Conservation (phyloP, 139 green algal genomes). For the Desmodesmus armatus region DNA sequence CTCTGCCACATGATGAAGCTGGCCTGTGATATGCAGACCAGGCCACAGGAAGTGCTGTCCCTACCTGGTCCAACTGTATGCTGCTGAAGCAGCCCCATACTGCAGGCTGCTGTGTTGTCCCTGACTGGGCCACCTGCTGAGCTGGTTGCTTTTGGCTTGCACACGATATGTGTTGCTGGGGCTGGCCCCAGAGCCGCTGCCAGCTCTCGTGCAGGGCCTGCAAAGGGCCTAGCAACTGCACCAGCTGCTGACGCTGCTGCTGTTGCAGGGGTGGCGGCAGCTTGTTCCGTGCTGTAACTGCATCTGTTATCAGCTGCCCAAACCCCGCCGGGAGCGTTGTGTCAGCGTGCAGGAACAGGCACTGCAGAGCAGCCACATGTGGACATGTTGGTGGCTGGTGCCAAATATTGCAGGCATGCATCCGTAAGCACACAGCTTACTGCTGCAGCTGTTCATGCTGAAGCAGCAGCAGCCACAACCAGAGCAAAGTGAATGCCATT, state of each 20-base stretch:
- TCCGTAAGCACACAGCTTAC: too few relatives aligned
- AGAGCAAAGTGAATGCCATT: too few relatives aligned
- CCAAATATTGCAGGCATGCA: too few relatives aligned
- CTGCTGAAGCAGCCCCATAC: constrained; percentile 76
- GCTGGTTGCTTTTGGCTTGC: too few relatives aligned
- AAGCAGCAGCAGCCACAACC: too few relatives aligned
- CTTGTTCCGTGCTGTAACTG: constrained; percentile 8
- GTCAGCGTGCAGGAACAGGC: constrained; percentile 82
- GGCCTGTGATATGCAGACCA: too few relatives aligned
- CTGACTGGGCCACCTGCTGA: too few relatives aligned
- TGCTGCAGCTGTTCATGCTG: too few relatives aligned
- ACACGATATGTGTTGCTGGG: neutral
- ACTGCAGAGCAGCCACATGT: constrained; percentile 47
- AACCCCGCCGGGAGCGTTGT: constrained; percentile 60
- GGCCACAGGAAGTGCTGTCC: too few relatives aligned
- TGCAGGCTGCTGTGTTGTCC: too few relatives aligned
- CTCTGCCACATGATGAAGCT: too few relatives aligned
- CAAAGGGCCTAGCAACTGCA: neutral
- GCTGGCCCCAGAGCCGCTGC: neutral
- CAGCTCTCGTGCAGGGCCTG: neutral
- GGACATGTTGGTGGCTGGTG: too few relatives aligned
- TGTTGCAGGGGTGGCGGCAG: constrained; percentile 24
- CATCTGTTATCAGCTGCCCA: constrained; percentile 26
- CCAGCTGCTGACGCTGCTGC: constrained; percentile 1
- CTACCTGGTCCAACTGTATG: constrained; percentile 58